These are phyloP conservation scores for Mortierella sp. DNA, from an alignment of 371 early-diverging fungal genomes.

Conservation along the genomic window DNA sequence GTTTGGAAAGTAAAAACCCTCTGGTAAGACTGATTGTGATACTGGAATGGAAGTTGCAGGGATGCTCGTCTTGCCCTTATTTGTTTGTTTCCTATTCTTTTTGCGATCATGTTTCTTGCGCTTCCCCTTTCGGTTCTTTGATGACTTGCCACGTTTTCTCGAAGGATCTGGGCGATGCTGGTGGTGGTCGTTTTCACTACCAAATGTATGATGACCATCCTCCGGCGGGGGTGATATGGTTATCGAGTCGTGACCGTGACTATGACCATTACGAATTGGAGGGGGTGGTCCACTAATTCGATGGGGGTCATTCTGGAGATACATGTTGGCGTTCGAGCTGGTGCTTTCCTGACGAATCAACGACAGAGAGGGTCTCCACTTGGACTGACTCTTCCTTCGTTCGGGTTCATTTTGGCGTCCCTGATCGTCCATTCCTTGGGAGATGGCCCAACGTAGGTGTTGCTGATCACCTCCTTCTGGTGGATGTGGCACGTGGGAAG, in stretches of 20 bases:
- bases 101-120: neutral
- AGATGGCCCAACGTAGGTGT: too few species aligned
- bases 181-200: too few species aligned
- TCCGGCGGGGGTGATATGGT: too few species aligned
- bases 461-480: neutral
- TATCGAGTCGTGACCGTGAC: neutral
- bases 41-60: neutral
- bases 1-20: constrained; percentile 4
- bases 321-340: constrained; percentile 6
- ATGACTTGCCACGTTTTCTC: neutral
- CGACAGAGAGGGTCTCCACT: constrained; percentile 36
- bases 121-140: neutral
- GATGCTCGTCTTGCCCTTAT: neutral
- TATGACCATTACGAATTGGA: too few species aligned
- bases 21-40: neutral
- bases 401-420: constrained; percentile 25
- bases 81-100: constrained; percentile 2
- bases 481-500: neutral
- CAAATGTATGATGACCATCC: too few species aligned
- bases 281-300: constrained; percentile 7
- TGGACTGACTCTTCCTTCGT: constrained; percentile 8
- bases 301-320: constrained; percentile 22
- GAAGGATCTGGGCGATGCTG: neutral
- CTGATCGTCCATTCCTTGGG: constrained; percentile 1
- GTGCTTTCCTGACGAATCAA: constrained; percentile 37